Conservation (phyloP, 1,284 basidiomycete species). For the Puccinia brachypodii region DNA sequence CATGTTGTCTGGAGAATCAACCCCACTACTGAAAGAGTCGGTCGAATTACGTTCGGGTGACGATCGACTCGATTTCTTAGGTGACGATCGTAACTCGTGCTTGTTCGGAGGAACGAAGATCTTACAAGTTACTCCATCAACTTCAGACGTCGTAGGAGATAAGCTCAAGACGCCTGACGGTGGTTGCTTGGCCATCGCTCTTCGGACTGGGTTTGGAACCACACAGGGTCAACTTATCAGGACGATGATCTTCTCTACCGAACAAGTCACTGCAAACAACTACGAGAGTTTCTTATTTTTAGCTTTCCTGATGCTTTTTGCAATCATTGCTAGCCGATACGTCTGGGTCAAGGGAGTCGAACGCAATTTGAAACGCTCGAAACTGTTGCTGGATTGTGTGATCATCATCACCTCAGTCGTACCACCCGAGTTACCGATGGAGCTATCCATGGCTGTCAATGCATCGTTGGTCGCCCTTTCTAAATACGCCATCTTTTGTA, state of each 20-base stretch:
- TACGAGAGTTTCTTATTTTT: slow-evolving; percentile 91
- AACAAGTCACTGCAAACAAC: slow-evolving; percentile 91
- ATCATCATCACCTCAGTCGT: slow-evolving; percentile 94
- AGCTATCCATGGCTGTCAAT: slow-evolving; percentile 89
- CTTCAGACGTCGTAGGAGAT: slow-evolving; percentile 57
- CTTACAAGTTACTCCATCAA: slow-evolving; percentile 66
- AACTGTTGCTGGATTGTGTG: slow-evolving; percentile 86
- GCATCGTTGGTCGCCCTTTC: slow-evolving; percentile 87
- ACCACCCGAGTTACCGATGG: slow-evolving; percentile 93
- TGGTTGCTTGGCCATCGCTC: slow-evolving; percentile 83
- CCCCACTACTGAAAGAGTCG: slow-evolving; percentile 87
- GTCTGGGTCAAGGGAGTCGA: slow-evolving; percentile 93
- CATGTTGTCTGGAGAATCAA: slow-evolving; percentile 95
- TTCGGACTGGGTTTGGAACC: slow-evolving; percentile 94
- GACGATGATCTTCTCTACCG: slow-evolving; percentile 96
- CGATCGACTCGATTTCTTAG: slow-evolving; percentile 79
- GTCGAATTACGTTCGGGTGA: slow-evolving; percentile 75
- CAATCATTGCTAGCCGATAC: slow-evolving; percentile 91
- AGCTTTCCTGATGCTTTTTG: slow-evolving; percentile 90
- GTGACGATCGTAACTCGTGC: slow-evolving; percentile 74
- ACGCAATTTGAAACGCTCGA: slow-evolving; percentile 84
- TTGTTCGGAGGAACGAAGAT: slow-evolving; percentile 93
- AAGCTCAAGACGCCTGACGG: slow-evolving; percentile 69
- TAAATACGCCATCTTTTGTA: slow-evolving; percentile 93
- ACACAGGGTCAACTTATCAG: slow-evolving; percentile 91